phyloP scores from a whole-genome alignment of 1,139 yeast genomes.

The Diutina mesorugosa region DNA sequence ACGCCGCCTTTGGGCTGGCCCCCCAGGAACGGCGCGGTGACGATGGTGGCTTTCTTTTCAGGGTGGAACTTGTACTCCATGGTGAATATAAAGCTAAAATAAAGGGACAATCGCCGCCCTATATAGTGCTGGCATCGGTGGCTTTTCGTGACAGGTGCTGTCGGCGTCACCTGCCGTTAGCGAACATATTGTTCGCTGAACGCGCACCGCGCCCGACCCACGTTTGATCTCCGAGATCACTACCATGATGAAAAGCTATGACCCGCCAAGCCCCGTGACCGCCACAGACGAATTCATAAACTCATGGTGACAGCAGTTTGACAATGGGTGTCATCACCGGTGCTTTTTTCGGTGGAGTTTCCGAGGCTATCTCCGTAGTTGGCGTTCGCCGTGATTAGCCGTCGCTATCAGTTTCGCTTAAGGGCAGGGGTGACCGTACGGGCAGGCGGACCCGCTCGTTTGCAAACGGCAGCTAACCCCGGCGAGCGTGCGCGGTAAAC shows the following conservation, averaged over 20 bases:
- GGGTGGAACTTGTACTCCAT: conserved; percentile 36
- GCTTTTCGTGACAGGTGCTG: neutral
- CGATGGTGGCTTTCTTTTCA: conserved; percentile 43
- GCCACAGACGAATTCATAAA: no score
- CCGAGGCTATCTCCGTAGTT: neutral
- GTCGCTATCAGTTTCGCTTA: neutral
- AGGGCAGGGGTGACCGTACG: neutral
- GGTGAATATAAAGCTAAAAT: neutral
- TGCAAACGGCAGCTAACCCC: neutral
- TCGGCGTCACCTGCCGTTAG: neutral
- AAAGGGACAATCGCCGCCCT: neutral
- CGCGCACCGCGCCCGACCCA: neutral
- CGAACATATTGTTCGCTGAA: neutral
- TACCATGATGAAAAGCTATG: no score
- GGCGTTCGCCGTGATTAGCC: no score
- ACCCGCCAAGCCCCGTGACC: no score
- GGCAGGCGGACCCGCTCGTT: no score
- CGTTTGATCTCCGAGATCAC: no score
- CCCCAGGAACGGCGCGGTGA: conserved; percentile 88
- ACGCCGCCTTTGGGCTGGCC: conserved; percentile 95
- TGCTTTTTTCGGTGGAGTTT: no score
- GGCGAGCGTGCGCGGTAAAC: neutral
- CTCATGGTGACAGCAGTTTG: no score
- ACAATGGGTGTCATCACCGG: no score
- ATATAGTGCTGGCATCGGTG: neutral